Conservation (phyloP, 1,284 basidiomycete genomes). For the Rhodotorula sp. region DNA sequence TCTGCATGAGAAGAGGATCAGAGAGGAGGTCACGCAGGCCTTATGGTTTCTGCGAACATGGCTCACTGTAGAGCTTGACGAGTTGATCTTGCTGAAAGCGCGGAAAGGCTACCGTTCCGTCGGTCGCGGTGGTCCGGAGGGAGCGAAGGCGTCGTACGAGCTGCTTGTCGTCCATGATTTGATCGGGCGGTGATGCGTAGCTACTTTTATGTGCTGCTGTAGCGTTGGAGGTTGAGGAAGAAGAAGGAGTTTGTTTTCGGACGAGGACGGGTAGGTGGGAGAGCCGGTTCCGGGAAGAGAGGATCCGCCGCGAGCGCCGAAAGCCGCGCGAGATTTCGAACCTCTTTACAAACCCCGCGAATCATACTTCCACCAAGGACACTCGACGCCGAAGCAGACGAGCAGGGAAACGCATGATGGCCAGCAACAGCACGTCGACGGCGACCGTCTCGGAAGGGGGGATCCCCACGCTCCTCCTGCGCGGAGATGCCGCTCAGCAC, state of each 20-base stretch:
- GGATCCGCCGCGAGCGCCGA: not conserved
- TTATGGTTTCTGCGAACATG: not conserved
- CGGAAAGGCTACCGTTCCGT: not conserved
- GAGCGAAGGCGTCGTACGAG: not conserved
- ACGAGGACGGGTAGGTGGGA: not conserved
- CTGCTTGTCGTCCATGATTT: not conserved
- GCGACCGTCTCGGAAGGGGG: not conserved
- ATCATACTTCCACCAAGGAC: no score
- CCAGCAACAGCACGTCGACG: not conserved
- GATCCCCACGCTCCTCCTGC: conserved; percentile 8
- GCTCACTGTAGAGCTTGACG: conserved; percentile 11
- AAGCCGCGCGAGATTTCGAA: not conserved
- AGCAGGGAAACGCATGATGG: not conserved
- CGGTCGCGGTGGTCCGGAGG: not conserved
- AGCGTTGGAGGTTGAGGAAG: not conserved
- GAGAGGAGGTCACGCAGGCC: no score
- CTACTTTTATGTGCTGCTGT: not conserved
- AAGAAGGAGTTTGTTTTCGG: not conserved
- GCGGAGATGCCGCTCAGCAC: conserved; percentile 4
- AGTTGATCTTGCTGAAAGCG: conserved; percentile 17
- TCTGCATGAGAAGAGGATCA: not conserved
- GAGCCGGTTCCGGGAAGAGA: not conserved
- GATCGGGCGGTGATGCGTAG: not conserved
- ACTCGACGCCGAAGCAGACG: not conserved
- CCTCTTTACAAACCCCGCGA: no score